A percentile compares a stretch with the other conserved stretches of the same genome.
Conservation (phyloP, 169 alveolate genomes). For the Eimeria necatrix region DNA sequence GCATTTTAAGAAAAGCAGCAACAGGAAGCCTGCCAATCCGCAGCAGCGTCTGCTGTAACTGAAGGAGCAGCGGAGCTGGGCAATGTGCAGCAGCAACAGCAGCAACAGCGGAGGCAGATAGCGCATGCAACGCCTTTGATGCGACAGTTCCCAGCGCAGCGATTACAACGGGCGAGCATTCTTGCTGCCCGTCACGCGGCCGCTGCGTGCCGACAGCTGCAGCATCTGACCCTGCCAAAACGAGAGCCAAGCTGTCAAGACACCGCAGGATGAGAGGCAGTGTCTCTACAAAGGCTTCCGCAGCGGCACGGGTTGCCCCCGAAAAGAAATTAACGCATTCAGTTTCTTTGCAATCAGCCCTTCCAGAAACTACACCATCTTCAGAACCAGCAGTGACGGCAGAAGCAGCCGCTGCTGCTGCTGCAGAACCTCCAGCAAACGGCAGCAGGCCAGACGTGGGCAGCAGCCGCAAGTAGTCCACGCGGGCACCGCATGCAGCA, state of each 20-base stretch:
- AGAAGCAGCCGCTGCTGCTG: conserved; percentile 39
- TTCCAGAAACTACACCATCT: background rate
- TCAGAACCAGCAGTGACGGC: background rate
- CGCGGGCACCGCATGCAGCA: conserved; percentile 21
- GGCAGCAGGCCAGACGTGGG: conserved; percentile 44
- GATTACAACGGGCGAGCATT: background rate
- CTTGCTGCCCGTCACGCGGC: background rate
- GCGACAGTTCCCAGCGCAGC: conserved; percentile 20
- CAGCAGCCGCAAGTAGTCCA: conserved; percentile 17
- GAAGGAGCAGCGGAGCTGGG: conserved; percentile 62
- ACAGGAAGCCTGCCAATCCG: conserved; percentile 17
- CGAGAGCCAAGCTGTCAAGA: conserved; percentile 26
- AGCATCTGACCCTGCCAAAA: background rate
- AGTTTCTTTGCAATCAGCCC: background rate
- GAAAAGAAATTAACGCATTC: background rate
- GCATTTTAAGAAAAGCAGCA: background rate
- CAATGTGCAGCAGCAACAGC: conserved; percentile 71
- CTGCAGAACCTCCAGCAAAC: conserved; percentile 63
- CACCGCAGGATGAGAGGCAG: conserved; percentile 51
- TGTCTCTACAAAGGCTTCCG: conserved; percentile 28
- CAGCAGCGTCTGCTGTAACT: conserved; percentile 58
- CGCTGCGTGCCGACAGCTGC: background rate
- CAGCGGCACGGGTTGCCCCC: conserved; percentile 28
- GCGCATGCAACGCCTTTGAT: conserved; percentile 17
- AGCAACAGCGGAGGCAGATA: background rate